Conservation (phyloP, 495 filamentous ascomycete species). For the Endocarpon pusillum region DNA sequence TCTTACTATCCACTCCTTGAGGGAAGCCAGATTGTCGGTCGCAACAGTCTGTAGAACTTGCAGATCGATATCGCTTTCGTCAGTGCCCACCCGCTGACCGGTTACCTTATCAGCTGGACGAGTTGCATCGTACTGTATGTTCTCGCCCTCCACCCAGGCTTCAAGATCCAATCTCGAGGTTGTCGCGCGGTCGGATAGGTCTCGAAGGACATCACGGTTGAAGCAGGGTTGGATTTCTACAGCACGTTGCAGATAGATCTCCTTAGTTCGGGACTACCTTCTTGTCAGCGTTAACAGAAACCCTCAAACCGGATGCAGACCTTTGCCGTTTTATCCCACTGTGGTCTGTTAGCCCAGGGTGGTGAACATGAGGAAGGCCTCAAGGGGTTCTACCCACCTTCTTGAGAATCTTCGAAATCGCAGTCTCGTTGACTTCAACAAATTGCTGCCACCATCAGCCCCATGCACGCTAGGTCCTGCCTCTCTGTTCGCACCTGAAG, state of each 20-base stretch:
- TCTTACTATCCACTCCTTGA: constrained; percentile 47
- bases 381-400: constrained; percentile 40
- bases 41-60: constrained; percentile 78
- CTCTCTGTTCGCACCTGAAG: constrained; percentile 42
- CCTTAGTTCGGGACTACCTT: constrained; percentile 74
- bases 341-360: constrained; percentile 11
- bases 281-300: constrained; percentile 10
- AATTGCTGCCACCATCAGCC: constrained; percentile 44
- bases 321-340: constrained; percentile 99
- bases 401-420: constrained; percentile 96
- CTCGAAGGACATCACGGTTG: constrained; percentile 89
- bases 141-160: constrained; percentile 92
- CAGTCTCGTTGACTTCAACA: constrained; percentile 91
- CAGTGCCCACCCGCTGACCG: constrained; percentile 46
- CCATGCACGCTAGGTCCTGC: constrained; percentile 1
- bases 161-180: constrained; percentile 82
- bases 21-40: constrained; percentile 43
- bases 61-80: constrained; percentile 74
- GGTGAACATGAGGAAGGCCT: constrained; percentile 2
- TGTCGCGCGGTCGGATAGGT: constrained; percentile 88
- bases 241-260: constrained; percentile 85
- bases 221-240: constrained; percentile 98
- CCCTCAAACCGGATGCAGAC: constrained; percentile 20
- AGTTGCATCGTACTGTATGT: constrained; percentile 58
- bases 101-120: constrained; percentile 36